phyloP scores from a whole-genome alignment of 1,284 basidiomycete species.

The Nidula niveotomentosa region DNA sequence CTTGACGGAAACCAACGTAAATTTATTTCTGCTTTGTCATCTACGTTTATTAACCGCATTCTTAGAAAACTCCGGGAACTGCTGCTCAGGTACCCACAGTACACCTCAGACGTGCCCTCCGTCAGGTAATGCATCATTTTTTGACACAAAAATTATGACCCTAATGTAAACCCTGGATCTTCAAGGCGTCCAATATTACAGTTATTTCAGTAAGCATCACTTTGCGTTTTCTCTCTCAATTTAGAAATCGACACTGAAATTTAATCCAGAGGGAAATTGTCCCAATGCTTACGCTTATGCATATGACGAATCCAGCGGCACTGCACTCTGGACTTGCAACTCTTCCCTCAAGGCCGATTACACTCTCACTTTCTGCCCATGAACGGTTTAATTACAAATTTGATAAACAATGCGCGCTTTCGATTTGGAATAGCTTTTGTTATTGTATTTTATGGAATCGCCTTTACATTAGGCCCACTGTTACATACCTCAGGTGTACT shows the following conservation, averaged over 20 bases:
- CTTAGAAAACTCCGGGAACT: constrained; percentile 44
- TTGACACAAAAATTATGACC: background rate
- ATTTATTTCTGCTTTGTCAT: background rate
- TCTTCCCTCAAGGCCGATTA: constrained; percentile 37
- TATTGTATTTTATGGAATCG: too few species aligned
- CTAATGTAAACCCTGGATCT: background rate
- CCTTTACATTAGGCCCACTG: too few species aligned
- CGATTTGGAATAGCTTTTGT: too few species aligned
- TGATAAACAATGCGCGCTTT: too few species aligned
- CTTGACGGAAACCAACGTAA: constrained; percentile 40
- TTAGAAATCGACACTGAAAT: too few species aligned
- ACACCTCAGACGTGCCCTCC: constrained; percentile 50
- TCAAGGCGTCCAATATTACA: constrained; percentile 40
- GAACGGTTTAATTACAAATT: background rate
- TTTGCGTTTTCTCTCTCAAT: background rate
- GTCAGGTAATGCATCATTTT: constrained; percentile 26
- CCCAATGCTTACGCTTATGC: constrained; percentile 51
- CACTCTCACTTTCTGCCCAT: constrained; percentile 50
- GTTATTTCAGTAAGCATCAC: constrained; percentile 45
- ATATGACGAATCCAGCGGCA: constrained; percentile 46
- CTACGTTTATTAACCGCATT: constrained; percentile 6
- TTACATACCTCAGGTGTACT: too few species aligned
- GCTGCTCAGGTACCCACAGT: constrained; percentile 52
- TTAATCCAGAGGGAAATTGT: constrained; percentile 34
- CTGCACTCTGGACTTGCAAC: constrained; percentile 46